These are phyloP conservation scores for Dictyostelium discoideum DNA, from an alignment of 78 protist genomes.

Conservation along the genomic window DNA sequence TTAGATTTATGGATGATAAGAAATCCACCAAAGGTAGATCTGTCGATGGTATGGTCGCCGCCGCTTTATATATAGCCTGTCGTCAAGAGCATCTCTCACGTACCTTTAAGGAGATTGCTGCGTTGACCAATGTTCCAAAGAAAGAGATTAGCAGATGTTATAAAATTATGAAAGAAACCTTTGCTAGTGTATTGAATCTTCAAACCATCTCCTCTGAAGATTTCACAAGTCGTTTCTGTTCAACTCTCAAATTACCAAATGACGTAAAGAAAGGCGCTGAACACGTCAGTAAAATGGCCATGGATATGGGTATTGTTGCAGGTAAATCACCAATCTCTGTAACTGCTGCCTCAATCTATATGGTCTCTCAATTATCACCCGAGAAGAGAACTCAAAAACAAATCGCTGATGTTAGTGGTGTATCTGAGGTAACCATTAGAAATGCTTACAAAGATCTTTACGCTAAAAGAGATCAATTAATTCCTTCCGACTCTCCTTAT, in stretches of 20 bases:
- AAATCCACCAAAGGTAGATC: constrained; percentile 33
- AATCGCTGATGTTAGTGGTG: constrained; percentile 60
- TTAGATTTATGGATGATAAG: constrained; percentile 57
- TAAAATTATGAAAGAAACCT: constrained; percentile 52
- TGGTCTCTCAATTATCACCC: constrained; percentile 49
- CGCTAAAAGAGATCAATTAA: constrained; percentile 15
- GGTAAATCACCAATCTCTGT: constrained; percentile 78
- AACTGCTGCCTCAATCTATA: constrained; percentile 59
- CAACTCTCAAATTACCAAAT: constrained; percentile 34
- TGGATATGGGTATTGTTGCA: constrained; percentile 71
- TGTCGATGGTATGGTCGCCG: constrained; percentile 69
- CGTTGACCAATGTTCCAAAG: constrained; percentile 53
- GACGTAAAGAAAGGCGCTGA: constrained; percentile 61
- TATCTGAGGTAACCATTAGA: constrained; percentile 65
- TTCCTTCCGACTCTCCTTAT: constrained; percentile 54
- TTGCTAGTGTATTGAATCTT: background rate
- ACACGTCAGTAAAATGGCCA: constrained; percentile 50
- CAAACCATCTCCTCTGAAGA: constrained; percentile 70
- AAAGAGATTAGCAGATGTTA: constrained; percentile 43
- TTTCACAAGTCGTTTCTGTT: constrained; percentile 66
- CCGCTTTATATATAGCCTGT: constrained; percentile 56
- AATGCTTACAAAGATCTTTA: constrained; percentile 64
- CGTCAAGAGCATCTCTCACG: constrained; percentile 44
- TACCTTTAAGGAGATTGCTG: constrained; percentile 60
- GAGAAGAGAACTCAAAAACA: constrained; percentile 74